A percentile compares a stretch with the other conserved stretches of the same genome.
Evolutionary conservation across 345 rosid genomes (phyloP).

Genomic region (Citrus hindsii): DNA sequence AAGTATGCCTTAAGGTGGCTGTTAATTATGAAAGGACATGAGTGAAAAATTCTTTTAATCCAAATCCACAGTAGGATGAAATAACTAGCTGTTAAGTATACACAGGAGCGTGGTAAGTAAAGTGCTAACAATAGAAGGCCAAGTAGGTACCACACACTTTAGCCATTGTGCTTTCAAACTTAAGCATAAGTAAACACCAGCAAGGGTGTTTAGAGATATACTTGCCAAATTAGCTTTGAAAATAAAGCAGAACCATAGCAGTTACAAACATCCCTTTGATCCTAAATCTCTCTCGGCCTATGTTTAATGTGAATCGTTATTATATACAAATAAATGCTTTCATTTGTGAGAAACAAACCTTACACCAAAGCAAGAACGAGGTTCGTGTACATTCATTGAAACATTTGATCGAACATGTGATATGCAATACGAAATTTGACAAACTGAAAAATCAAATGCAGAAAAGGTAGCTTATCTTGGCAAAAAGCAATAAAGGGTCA

Average conservation of each 20-base stretch:
- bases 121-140: not conserved
- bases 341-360: not conserved
- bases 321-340: not conserved
- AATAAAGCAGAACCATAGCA: not conserved
- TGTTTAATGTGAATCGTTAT: not conserved
- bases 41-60: not conserved
- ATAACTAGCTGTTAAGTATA: not conserved
- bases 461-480: not conserved
- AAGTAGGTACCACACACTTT: not conserved
- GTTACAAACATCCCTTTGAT: not conserved
- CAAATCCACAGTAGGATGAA: not conserved
- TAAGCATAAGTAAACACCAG: not conserved
- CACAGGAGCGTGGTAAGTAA: not conserved
- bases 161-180: not conserved
- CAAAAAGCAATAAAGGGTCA: not conserved
- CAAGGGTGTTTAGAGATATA: not conserved
- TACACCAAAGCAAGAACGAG: not conserved
- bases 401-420: conserved; percentile 38
- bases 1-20: not conserved
- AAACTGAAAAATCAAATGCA: too few species aligned
- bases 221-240: not conserved
- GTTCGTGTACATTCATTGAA: conserved; percentile 1
- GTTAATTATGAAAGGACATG: not conserved
- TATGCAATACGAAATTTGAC: conserved; percentile 3
- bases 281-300: not conserved